Evolutionary conservation across 345 rosid genomes (phyloP), one percentile per base, ranked within the genome.

Genomic region (Sisymbrium altissimum): DNA sequence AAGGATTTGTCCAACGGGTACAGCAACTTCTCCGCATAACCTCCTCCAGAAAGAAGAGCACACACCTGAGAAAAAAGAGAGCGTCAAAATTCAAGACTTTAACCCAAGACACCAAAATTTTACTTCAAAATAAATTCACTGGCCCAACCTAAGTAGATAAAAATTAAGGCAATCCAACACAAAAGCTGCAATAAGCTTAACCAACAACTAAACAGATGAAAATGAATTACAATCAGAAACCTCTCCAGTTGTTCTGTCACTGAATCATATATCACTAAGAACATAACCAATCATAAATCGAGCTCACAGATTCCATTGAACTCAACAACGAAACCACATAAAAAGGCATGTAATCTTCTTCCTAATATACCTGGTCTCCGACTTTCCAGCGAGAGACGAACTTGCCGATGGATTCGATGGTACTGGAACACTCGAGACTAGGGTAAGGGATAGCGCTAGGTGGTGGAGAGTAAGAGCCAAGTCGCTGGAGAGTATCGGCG

Each of bases 401-500:
- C 21, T 74, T 76, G 7, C 96, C 97, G 0, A 89, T 76, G 9
- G 91, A 78, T 33, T 76, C 86, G 17, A 93, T 45, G 62, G 84
- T 89, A n/a, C 96, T 96, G 18, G 96, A 91, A 65, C 98, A 93
- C 71, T 91, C 98, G 27, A 93, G 88, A 44, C 98, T 91, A 12
- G 49, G 96, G 73, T 82, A 81, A 21, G 85, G 80, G 57, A 97
- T 93, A 25, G 88, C 79, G 8, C 87, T 97, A 50, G 87, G 83
- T 4, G 98, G 96, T n/a, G 94, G 92, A 12, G 88, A 58, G 77
- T 91, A 86, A 39, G 56, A 70, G 78, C 97, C 98, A 52, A 75
- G 83, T 39, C 98, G 77, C 67, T 93, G 97, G 18, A 83, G 41
- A 13, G 88, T 88, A 75, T 93, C 98, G 5, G 96, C 92, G 2